phyloP scores from a whole-genome alignment of 441 rosid species.

The Adansonia madagascariensis region DNA sequence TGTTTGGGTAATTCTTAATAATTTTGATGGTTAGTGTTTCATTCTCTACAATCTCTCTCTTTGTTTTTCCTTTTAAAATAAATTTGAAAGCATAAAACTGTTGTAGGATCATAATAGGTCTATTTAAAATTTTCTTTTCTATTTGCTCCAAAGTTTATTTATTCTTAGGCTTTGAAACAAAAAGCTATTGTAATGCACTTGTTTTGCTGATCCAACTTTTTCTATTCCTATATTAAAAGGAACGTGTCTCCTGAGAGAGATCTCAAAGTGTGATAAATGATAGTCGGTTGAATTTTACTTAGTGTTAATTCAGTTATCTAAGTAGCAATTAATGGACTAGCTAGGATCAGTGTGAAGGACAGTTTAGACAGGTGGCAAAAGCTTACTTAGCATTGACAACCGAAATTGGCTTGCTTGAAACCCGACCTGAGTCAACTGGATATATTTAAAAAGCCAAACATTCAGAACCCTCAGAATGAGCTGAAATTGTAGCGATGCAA shows the following conservation, averaged over 20 bases:
- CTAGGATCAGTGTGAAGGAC: background rate
- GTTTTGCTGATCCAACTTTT: background rate
- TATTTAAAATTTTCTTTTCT: background rate
- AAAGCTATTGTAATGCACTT: background rate
- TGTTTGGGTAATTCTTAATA: background rate
- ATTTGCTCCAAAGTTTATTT: background rate
- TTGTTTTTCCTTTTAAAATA: background rate
- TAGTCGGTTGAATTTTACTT: background rate
- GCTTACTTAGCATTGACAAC: background rate
- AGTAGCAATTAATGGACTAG: background rate
- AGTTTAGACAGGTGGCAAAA: background rate
- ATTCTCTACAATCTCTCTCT: background rate
- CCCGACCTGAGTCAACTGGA: background rate
- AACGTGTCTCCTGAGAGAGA: background rate
- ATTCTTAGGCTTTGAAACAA: background rate
- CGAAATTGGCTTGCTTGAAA: background rate
- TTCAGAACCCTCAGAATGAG: background rate
- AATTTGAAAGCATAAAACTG: background rate
- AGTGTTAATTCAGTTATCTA: background rate
- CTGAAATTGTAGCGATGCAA: background rate
- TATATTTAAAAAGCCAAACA: background rate
- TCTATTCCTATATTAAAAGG: background rate
- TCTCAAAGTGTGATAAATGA: background rate
- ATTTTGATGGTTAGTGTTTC: background rate
- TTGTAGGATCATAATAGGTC: background rate